Evolutionary conservation across 192 early-diverging fungal species (phyloP).

Genomic region (Geosiphon pyriformis): DNA sequence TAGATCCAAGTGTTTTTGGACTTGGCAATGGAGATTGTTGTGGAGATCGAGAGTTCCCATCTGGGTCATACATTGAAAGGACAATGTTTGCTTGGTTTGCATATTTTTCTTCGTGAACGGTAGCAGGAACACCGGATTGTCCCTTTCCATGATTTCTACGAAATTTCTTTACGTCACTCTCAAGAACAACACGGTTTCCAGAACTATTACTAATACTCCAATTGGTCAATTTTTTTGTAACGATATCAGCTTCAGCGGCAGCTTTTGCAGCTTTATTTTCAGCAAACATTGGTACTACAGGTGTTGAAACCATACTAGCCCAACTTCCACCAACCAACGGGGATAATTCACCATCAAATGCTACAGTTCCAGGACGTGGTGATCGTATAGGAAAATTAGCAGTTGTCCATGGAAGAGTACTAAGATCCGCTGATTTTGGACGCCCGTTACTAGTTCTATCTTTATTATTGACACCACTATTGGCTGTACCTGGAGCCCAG

Average conservation of each 20-base stretch:
- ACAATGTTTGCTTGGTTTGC: conserved; percentile 14
- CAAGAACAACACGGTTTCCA: conserved; percentile 24
- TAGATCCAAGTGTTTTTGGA: conserved; percentile 19
- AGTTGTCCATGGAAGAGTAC: conserved; percentile 24
- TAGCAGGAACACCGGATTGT: conserved; percentile 27
- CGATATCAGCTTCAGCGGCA: conserved; percentile 40
- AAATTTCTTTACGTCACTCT: conserved; percentile 27
- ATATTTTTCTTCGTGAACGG: conserved; percentile 28
- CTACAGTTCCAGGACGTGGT: conserved; percentile 10
- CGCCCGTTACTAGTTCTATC: conserved; percentile 24
- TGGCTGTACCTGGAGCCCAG: conserved; percentile 16
- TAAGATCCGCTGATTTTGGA: conserved; percentile 23
- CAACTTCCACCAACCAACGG: conserved; percentile 24
- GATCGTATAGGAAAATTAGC: conserved; percentile 14
- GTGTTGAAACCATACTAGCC: conserved; percentile 27
- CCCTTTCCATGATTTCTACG: conserved; percentile 27
- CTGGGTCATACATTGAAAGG: conserved; percentile 18
- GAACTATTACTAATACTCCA: conserved; percentile 29
- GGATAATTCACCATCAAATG: conserved; percentile 23
- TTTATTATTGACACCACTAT: conserved; percentile 14
- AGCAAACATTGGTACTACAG: conserved; percentile 25
- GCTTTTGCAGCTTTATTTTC: conserved; percentile 30
- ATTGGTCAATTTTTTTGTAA: conserved; percentile 25
- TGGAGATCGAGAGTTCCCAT: conserved; percentile 21
- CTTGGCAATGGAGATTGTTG: conserved; percentile 30